Base-by-base conservation (phyloP, 2,329 filamentous ascomycete genomes). In the Talaromyces sp. region DNA sequence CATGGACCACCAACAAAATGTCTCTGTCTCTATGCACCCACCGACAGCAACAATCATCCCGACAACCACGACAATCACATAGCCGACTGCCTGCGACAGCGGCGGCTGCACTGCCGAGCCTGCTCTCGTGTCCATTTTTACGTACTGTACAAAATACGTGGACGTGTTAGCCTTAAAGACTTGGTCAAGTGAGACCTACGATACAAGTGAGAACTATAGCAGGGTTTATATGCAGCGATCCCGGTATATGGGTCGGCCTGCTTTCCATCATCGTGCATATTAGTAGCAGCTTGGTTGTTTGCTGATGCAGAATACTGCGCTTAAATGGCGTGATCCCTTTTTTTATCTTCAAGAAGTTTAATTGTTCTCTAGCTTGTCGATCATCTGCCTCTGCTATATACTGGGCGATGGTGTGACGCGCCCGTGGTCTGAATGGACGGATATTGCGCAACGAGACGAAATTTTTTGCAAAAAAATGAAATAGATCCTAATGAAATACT, bases 31-130 rank as follows among this genome's bases (percentile, higher is more conserved):
- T 27, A 14, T 51, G 11, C 8, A 62, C 67, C 56, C 66, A 75
- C 75, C 71, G 1, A 76, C 65, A 5, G 77, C 77, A 55, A 79
- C 74, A 17, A 77, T 68, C 4, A 78, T 62, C 4, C 77, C 77
- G 19, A 79, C 65, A 0, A 73, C 71, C 0, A 79, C 75, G 0
- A 79, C 75, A 13, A 80, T 70, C 3, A 77, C 65, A 69, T 80
- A 80, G 7, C 77, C 77, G 53, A 75, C 76, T 2, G 73, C 73
- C 60, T 75, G 73, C 1, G 74, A 70, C 6, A 76, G 64, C 10
- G 73, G 73, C 14, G 74, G 73, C 21, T 70, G 62, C 24, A 74
- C 68, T 2, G 62, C 65, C 0, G 56, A 49, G 31, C 21, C 65
- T 62, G 58, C 59, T 13, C 66, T 66, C 27, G 55, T 32, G 19